Conservation (phyloP, 306 rosid species). For the Chamaecrista fasciculata region DNA sequence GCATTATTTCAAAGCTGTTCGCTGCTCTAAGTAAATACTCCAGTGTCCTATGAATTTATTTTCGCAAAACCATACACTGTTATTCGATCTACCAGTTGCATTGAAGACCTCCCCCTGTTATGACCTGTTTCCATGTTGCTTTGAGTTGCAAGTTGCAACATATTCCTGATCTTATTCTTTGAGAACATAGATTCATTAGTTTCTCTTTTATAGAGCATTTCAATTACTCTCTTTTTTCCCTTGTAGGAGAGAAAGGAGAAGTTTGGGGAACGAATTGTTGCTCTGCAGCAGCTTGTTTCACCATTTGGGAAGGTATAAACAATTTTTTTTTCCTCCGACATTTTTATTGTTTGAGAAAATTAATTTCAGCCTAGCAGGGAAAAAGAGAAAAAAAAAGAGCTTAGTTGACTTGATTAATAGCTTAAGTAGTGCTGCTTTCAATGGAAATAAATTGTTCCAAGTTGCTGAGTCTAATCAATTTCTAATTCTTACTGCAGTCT, state of each 20-base stretch:
- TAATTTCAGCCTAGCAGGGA: neutral
- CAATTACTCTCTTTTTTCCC: constrained; percentile 17
- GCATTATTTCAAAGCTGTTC: neutral
- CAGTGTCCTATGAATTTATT: neutral
- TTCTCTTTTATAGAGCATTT: constrained; percentile 16
- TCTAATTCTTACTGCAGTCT: constrained; percentile 61
- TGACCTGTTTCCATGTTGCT: constrained; percentile 7
- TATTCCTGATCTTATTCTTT: neutral
- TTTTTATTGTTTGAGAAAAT: neutral
- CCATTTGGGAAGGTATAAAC: constrained; percentile 86
- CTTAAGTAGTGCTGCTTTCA: neutral
- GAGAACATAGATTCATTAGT: neutral
- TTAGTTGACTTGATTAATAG: neutral
- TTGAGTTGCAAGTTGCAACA: constrained; percentile 5
- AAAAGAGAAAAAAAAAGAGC: neutral
- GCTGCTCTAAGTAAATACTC: neutral
- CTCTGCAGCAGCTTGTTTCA: constrained; percentile 96
- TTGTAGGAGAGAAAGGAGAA: constrained; percentile 89
- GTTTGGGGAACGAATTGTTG: constrained; percentile 73
- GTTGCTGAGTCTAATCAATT: constrained; percentile 21
- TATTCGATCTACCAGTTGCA: neutral
- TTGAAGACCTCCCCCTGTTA: neutral
- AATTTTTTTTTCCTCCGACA: constrained; percentile 22
- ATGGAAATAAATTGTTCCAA: constrained; percentile 12
- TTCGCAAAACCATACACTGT: neutral